Evolutionary conservation across 2,329 filamentous ascomycete species (phyloP).

Genomic region (Fusarium sp.): DNA sequence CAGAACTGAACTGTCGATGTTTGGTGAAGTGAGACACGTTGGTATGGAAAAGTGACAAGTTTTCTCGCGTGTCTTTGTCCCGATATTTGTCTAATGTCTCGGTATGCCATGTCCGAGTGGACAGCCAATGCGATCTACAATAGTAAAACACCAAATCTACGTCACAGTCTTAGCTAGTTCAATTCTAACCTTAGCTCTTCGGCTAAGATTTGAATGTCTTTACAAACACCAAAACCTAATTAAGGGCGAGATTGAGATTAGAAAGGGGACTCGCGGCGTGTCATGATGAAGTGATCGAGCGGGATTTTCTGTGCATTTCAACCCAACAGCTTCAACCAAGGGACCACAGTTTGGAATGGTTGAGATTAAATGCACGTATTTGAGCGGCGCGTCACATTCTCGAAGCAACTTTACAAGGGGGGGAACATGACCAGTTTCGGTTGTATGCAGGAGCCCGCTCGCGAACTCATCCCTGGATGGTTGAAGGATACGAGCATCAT

Average conservation of each 20-base stretch:
- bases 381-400: conserved; percentile 25
- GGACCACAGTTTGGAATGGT: conserved; percentile 33
- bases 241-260: conserved; percentile 1
- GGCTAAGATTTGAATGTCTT: conserved; percentile 38
- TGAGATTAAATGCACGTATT: conserved; percentile 27
- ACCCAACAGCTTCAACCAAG: conserved; percentile 1
- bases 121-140: conserved; percentile 14
- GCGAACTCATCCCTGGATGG: conserved; percentile 8
- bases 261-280: conserved; percentile 9
- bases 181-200: not conserved
- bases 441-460: conserved; percentile 26
- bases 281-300: not conserved
- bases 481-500: conserved; percentile 6
- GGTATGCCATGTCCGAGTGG: conserved; percentile 9
- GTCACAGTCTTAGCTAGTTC: conserved; percentile 11
- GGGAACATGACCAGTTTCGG: conserved; percentile 24
- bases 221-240: not conserved
- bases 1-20: conserved; percentile 16
- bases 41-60: conserved; percentile 18
- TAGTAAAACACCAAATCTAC: conserved; percentile 22
- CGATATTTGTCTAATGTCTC: conserved; percentile 28
- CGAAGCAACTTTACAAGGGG: conserved; percentile 25
- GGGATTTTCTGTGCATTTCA: not conserved
- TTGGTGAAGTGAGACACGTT: conserved; percentile 10
- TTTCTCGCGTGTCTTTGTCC: conserved; percentile 29